Base-by-base conservation (phyloP, 371 early-diverging fungal species). In the Lichtheimia hyalospora region DNA sequence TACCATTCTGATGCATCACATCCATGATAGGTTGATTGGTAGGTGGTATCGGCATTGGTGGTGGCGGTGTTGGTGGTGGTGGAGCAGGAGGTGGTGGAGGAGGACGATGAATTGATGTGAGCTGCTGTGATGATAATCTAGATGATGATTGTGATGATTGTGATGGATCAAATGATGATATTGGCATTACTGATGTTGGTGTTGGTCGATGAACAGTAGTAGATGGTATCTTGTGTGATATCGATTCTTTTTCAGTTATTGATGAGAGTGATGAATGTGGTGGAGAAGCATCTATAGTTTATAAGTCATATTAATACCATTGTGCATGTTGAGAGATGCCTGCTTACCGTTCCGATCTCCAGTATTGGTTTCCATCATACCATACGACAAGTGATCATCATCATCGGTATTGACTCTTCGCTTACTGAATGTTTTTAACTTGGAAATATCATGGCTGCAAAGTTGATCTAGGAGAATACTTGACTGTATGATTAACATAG, bases 391-490 rank as follows among this genome's bases (percentile, higher is more conserved):
- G 27, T 51, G 16, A 14, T 51, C 24, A 27, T 8, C 14, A 5
- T 51, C 27, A 5, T 27, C 13, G 27, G 49, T 13, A 21, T 10
- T 13, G n/a, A 8, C 4, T 21, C 12, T 21, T 13, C 21, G 23
- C 10, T 49, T 20, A n/a, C 2, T 27, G 27, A 21, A 25, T 27
- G 15, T 16, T 0, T 23, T 24, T n/a, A 27, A 27, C 23, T 51
- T 24, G 27, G 28, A 27, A 40, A 18, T 27, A 21, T 62, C 62
- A 34, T 62, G 34, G 21, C 44, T 48, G 43, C 55, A 62, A 27
- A 65, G 60, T 40, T 61, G 42, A 14, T 60, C 66, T 10, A 65
- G 61, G 14, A 65, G 41, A 13, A 65, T 57, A 34, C 64, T 64
- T 54, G 46, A 57, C 25, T 24, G 56, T n/a, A 43, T 55, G 18